Conservation (phyloP, 2,329 filamentous ascomycete species). For the Paraconiothyrium sp. region DNA sequence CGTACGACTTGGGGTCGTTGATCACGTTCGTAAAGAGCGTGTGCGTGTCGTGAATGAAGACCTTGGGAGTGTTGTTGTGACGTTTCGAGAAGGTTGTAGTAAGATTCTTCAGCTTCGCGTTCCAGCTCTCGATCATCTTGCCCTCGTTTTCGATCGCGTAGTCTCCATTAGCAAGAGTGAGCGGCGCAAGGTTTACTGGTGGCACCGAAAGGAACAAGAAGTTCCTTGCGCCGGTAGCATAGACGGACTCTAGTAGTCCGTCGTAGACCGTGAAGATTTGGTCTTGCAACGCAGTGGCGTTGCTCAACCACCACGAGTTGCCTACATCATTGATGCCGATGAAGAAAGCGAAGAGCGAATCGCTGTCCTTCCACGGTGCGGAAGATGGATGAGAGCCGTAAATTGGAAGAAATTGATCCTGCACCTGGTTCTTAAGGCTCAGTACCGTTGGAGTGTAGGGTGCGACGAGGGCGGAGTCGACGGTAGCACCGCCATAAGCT, state of each 20-base stretch:
- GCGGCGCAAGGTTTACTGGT: conserved; percentile 62
- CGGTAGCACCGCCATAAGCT: conserved; percentile 58
- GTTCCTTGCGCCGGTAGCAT: conserved; percentile 58
- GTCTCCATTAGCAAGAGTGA: conserved; percentile 54
- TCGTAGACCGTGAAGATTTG: conserved; percentile 51
- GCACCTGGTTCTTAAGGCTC: conserved; percentile 62
- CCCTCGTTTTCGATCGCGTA: conserved; percentile 45
- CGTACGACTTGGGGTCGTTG: conserved; percentile 60
- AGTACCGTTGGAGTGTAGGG: conserved; percentile 61
- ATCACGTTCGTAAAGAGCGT: conserved; percentile 63
- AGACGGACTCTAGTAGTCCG: conserved; percentile 51
- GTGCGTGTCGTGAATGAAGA: conserved; percentile 65
- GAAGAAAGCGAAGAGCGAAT: conserved; percentile 62
- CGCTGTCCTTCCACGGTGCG: conserved; percentile 54
- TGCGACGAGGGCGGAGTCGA: conserved; percentile 54
- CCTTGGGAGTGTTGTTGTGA: conserved; percentile 52
- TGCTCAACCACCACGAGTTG: conserved; percentile 57
- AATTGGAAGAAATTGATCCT: conserved; percentile 53
- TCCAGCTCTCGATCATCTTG: conserved; percentile 63
- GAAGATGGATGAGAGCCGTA: conserved; percentile 50
- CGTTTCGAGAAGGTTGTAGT: conserved; percentile 51
- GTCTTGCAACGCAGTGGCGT: conserved; percentile 42
- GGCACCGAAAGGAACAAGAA: conserved; percentile 60
- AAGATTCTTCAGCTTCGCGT: conserved; percentile 56
- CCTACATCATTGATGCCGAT: conserved; percentile 68